Evolutionary conservation across 2,329 filamentous ascomycete genomes (phyloP).

Genomic region (Neurospora sp.): DNA sequence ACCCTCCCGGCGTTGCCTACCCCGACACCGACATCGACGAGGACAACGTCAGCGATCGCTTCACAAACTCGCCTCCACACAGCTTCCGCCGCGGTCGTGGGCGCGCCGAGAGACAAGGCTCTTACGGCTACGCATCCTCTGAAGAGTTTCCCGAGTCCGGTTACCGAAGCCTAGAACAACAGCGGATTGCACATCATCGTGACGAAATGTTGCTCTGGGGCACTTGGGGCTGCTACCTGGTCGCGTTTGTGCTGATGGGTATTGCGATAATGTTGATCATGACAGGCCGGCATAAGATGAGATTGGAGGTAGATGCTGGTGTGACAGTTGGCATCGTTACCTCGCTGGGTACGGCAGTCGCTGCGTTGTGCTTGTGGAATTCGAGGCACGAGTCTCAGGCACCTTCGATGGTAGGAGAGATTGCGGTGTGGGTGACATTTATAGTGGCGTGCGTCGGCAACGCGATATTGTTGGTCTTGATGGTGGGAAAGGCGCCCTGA

Average conservation of each 20-base stretch:
- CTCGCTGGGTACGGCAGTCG: slow-evolving; percentile 54
- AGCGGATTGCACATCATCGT: slow-evolving; percentile 38
- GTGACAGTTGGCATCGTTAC: slow-evolving; percentile 60
- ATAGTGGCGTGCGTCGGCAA: slow-evolving; percentile 36
- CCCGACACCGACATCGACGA: slow-evolving; percentile 36
- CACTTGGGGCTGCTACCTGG: slow-evolving; percentile 44
- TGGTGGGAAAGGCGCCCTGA: slow-evolving; percentile 30
- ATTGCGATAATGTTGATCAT: slow-evolving; percentile 56
- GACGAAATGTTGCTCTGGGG: slow-evolving; percentile 47
- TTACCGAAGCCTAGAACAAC: slow-evolving; percentile 43
- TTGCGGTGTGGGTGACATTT: slow-evolving; percentile 35
- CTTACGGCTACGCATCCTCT: slow-evolving; percentile 21
- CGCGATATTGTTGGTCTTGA: slow-evolving; percentile 41
- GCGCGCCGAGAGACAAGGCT: slow-evolving; percentile 7
- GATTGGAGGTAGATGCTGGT: slow-evolving; percentile 63
- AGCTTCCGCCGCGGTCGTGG: neutral
- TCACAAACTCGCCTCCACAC: neutral
- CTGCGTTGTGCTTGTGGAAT: slow-evolving; percentile 49
- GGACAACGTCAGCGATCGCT: slow-evolving; percentile 20
- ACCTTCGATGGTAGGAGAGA: slow-evolving; percentile 32
- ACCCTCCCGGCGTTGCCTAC: slow-evolving; percentile 21
- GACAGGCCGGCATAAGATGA: slow-evolving; percentile 58
- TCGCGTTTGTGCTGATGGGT: slow-evolving; percentile 52
- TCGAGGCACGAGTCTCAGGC: slow-evolving; percentile 33
- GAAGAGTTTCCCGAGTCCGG: slow-evolving; percentile 38